Evolutionary conservation across 495 filamentous ascomycete species (phyloP).

Genomic region (Hypoxylon lienhwacheense): DNA sequence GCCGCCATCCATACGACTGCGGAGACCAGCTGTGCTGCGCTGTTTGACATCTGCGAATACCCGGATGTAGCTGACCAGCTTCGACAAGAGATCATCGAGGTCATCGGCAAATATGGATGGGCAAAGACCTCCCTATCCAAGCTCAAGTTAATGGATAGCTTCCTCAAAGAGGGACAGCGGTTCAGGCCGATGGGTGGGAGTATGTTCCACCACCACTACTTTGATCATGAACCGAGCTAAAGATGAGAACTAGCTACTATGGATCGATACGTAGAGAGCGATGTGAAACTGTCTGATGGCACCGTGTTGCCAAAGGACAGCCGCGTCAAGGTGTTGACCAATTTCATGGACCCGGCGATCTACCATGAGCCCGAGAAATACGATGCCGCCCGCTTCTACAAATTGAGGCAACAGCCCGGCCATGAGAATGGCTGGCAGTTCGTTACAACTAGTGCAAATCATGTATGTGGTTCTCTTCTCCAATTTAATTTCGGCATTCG

Average conservation of each 20-base stretch:
- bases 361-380: constrained; percentile 49
- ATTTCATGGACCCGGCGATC: constrained; percentile 45
- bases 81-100: constrained; percentile 45
- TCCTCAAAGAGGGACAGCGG: constrained; percentile 50
- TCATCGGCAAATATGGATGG: constrained; percentile 43
- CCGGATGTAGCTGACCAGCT: constrained; percentile 44
- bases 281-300: constrained; percentile 51
- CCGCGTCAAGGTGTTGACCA: constrained; percentile 41
- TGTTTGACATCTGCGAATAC: constrained; percentile 46
- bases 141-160: constrained; percentile 56
- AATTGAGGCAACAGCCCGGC: constrained; percentile 47
- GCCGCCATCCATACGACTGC: constrained; percentile 46
- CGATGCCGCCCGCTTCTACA: constrained; percentile 52
- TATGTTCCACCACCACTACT: constrained; percentile 27
- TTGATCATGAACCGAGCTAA: constrained; percentile 14
- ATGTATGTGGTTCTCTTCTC: too few species aligned
- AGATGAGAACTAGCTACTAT: constrained; percentile 42
- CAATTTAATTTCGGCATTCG: too few species aligned
- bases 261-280: constrained; percentile 44
- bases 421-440: constrained; percentile 51
- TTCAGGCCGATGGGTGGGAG: constrained; percentile 39
- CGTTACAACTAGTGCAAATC: constrained; percentile 48
- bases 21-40: constrained; percentile 39
- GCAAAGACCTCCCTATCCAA: constrained; percentile 54
- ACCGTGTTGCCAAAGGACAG: constrained; percentile 55